Conservation (phyloP, 768 basidiomycete species). For the Tulasnella calospora region DNA sequence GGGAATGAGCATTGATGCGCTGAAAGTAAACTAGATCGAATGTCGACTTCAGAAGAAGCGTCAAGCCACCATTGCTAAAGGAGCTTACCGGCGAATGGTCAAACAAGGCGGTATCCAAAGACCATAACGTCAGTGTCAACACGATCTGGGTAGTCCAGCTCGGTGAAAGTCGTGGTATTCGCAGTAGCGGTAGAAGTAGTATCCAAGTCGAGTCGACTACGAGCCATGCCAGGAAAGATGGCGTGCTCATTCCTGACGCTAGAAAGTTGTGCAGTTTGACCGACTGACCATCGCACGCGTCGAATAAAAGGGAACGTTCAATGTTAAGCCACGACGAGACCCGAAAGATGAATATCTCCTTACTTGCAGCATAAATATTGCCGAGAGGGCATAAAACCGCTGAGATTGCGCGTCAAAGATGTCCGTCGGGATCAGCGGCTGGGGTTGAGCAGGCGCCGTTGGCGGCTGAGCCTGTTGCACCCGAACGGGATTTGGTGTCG, state of each 20-base stretch:
- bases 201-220: slow-evolving; percentile 34
- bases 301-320: neutral
- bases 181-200: slow-evolving; percentile 34
- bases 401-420: slow-evolving; percentile 74
- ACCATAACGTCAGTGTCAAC: slow-evolving; percentile 29
- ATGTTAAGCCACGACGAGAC: neutral
- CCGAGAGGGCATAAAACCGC: slow-evolving; percentile 68
- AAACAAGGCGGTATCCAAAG: slow-evolving; percentile 36
- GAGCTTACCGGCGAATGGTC: slow-evolving; percentile 31
- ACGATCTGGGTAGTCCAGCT: slow-evolving; percentile 31
- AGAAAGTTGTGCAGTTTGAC: slow-evolving; percentile 71
- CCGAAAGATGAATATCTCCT: slow-evolving; percentile 29
- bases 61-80: neutral
- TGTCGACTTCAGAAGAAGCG: neutral
- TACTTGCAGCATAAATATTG: slow-evolving; percentile 74
- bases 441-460: slow-evolving; percentile 2
- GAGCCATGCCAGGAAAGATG: slow-evolving; percentile 45
- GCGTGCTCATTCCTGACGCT: slow-evolving; percentile 47
- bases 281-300: slow-evolving; percentile 46
- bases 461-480: neutral
- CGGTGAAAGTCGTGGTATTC: slow-evolving; percentile 40
- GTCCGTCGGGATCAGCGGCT: slow-evolving; percentile 64
- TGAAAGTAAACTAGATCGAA: slow-evolving; percentile 18
- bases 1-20: neutral
- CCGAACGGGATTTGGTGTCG: neutral